Evolutionary conservation across 2,329 filamentous ascomycete species (phyloP).

Genomic region (Corynespora cassiicola): DNA sequence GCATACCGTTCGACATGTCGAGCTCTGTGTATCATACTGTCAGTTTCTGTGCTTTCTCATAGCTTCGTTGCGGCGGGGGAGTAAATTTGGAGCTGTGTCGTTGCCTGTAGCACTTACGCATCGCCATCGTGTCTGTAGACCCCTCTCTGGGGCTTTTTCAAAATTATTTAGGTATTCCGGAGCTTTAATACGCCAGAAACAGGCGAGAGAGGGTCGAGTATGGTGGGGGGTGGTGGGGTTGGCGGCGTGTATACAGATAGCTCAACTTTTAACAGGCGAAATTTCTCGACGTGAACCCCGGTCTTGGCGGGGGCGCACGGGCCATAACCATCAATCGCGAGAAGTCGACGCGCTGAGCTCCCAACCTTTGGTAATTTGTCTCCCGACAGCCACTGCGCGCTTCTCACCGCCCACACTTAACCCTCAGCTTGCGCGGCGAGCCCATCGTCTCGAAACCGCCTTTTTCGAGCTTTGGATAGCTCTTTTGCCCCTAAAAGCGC

Average conservation of each 20-base stretch:
- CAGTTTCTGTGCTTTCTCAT: slow-evolving; percentile 17
- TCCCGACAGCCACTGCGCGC: slow-evolving; percentile 9
- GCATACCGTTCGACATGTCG: slow-evolving; percentile 81
- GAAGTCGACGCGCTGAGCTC: slow-evolving; percentile 21
- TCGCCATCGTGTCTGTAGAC: slow-evolving; percentile 38
- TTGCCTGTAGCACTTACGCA: slow-evolving; percentile 45
- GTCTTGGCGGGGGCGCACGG: slow-evolving; percentile 10
- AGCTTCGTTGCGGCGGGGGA: neutral
- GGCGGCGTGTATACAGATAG: slow-evolving; percentile 24
- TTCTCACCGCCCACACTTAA: slow-evolving; percentile 7
- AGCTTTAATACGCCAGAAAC: too few species aligned
- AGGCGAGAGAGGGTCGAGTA: neutral
- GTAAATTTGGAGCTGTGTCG: slow-evolving; percentile 18
- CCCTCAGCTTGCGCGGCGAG: slow-evolving; percentile 8
- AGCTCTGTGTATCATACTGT: slow-evolving; percentile 64
- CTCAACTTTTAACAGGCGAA: slow-evolving; percentile 16
- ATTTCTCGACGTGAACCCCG: slow-evolving; percentile 16
- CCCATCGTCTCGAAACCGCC: slow-evolving; percentile 15
- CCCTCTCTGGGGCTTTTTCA: slow-evolving; percentile 10
- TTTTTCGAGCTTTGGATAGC: slow-evolving; percentile 7
- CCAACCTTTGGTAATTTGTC: too few species aligned
- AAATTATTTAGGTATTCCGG: slow-evolving; percentile 3
- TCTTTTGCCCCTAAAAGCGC: slow-evolving; percentile 2
- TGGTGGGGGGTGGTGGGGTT: slow-evolving; percentile 35
- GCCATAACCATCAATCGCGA: slow-evolving; percentile 1